A percentile compares a stretch with the other conserved stretches of the same genome.
Conservation (phyloP, 169 alveolate species). For the Eimeria sp. region DNA sequence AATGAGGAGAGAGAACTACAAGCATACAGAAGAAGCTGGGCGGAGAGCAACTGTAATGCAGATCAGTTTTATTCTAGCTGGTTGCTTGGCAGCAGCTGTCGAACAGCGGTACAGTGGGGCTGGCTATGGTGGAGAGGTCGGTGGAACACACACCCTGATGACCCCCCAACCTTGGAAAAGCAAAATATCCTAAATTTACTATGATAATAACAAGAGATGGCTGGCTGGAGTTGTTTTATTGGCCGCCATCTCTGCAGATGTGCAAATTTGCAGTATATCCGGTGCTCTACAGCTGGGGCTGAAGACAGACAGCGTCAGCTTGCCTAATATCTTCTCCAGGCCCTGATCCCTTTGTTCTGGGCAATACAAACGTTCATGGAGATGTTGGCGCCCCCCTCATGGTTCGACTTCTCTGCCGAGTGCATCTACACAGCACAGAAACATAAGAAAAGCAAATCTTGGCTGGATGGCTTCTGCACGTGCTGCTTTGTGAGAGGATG, state of each 20-base stretch:
- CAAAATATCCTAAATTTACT: neutral
- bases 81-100: too few species aligned
- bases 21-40: neutral
- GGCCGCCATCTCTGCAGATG: neutral
- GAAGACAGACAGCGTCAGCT: neutral
- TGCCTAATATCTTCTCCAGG: neutral
- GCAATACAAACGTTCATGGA: neutral
- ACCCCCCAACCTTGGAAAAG: neutral
- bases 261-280: neutral
- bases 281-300: neutral
- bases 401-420: constrained; percentile 67
- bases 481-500: constrained; percentile 69
- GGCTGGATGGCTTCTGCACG: constrained; percentile 76
- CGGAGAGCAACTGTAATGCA: neutral
- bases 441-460: constrained; percentile 65
- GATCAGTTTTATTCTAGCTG: neutral
- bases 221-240: neutral
- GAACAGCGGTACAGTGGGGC: constrained; percentile 15
- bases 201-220: neutral
- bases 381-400: constrained; percentile 41
- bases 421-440: constrained; percentile 81
- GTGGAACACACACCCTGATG: neutral
- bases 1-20: neutral
- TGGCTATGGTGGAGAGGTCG: neutral
- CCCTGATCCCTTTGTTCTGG: neutral